A percentile compares a stretch with the other conserved stretches of the same genome.
Conservation (phyloP, 257 asterid species). For the Solanum sitiens region DNA sequence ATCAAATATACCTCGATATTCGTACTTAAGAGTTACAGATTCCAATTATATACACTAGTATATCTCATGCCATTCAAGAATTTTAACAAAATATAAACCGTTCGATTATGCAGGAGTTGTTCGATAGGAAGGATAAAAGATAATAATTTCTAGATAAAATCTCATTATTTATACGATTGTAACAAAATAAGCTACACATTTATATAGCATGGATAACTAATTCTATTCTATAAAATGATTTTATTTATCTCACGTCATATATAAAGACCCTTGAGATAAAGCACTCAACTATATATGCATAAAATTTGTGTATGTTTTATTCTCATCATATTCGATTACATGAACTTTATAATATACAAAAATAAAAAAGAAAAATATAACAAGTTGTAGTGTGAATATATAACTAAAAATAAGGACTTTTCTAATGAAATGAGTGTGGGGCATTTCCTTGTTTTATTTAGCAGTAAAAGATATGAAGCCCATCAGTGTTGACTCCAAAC, state of each 20-base stretch:
- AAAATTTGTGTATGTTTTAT: neutral
- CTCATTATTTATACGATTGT: rapidly evolving
- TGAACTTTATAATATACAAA: neutral
- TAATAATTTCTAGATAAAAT: no score
- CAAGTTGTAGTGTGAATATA: neutral
- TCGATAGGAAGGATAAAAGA: neutral
- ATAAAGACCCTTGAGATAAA: neutral
- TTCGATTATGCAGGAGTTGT: neutral
- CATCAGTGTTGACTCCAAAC: neutral
- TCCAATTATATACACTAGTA: neutral
- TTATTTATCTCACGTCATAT: no score
- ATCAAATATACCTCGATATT: neutral
- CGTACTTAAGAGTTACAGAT: neutral
- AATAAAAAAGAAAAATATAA: neutral
- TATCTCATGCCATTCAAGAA: neutral
- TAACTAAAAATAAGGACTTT: neutral
- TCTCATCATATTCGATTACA: neutral
- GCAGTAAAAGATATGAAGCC: neutral
- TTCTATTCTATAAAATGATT: neutral
- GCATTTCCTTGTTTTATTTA: neutral
- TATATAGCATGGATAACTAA: rapidly evolving
- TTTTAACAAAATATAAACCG: neutral
- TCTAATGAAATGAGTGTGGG: neutral
- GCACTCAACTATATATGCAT: neutral
- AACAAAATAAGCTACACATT: neutral